Conservation (phyloP, 176 grass and related monocot species). For the Canna indica region DNA sequence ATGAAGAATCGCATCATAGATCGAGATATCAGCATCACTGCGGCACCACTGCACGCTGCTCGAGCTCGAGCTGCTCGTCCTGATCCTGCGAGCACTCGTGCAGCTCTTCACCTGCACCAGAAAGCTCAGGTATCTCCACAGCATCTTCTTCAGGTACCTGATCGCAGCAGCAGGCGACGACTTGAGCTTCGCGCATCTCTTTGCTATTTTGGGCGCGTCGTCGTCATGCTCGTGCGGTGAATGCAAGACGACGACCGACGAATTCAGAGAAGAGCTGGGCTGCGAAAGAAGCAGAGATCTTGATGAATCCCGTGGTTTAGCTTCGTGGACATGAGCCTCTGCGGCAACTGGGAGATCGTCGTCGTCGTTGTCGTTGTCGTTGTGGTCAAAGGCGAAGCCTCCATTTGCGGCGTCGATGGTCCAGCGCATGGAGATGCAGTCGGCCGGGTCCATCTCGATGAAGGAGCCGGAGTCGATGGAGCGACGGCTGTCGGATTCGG, state of each 20-base stretch:
- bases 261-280: not conserved
- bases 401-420: not conserved
- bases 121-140: not conserved
- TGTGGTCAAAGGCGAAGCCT: no score
- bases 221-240: no score
- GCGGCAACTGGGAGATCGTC: not conserved
- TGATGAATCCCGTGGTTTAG: not conserved
- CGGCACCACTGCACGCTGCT: not conserved
- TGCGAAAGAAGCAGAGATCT: not conserved
- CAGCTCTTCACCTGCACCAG: not conserved
- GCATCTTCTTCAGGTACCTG: not conserved
- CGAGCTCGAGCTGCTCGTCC: not conserved
- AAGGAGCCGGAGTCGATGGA: not conserved
- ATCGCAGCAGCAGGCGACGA: not conserved
- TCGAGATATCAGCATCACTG: not conserved
- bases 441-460: not conserved
- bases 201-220: not conserved
- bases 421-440: not conserved
- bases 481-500: not conserved
- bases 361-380: no score
- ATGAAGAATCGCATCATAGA: slow-evolving; percentile 8
- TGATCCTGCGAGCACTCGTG: not conserved
- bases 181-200: not conserved
- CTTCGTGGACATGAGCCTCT: not conserved
- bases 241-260: not conserved